Conservation (phyloP, 2,329 filamentous ascomycete genomes). For the Sclerotinia subarctica region DNA sequence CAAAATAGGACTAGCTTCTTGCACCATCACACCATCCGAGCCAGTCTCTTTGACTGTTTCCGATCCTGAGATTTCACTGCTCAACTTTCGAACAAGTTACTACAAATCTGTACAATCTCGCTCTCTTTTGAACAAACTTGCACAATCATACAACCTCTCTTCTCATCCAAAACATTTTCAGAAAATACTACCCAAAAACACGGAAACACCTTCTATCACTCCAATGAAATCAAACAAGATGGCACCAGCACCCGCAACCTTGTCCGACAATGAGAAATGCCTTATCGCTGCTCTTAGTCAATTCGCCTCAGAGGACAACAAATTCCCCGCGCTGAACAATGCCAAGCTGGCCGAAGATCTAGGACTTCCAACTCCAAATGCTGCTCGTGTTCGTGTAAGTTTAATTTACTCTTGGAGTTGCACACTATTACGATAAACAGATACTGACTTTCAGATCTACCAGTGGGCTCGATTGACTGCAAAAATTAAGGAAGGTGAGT, state of each 20-base stretch:
- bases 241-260: neutral
- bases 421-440: neutral
- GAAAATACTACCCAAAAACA: neutral
- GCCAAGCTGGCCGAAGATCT: neutral
- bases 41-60: neutral
- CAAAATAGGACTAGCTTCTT: neutral
- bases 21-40: neutral
- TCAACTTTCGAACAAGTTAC: neutral
- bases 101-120: neutral
- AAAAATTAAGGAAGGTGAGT: neutral
- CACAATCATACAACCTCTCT: neutral
- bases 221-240: neutral
- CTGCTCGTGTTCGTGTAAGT: neutral
- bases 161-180: neutral
- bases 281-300: neutral
- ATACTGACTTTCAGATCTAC: neutral
- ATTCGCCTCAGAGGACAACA: neutral
- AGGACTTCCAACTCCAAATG: neutral
- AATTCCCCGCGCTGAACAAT: neutral
- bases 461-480: neutral
- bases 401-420: neutral
- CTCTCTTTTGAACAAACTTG: neutral
- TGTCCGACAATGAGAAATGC: neutral
- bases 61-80: too few relatives aligned
- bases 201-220: accelerated